Evolutionary conservation across 1,284 basidiomycete genomes (phyloP).

Genomic region (Schizopora paradoxa): DNA sequence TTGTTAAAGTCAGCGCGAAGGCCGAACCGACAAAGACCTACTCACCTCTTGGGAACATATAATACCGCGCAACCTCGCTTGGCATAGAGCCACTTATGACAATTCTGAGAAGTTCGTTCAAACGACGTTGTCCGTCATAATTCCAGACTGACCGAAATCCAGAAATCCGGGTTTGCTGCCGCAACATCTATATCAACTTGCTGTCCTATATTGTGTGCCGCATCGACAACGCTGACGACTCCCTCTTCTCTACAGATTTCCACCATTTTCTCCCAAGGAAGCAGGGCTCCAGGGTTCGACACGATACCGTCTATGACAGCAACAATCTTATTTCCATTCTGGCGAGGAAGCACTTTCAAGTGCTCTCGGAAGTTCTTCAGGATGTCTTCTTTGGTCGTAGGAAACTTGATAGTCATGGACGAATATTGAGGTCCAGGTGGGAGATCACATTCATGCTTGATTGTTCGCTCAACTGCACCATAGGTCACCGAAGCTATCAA

Average conservation of each 20-base stretch:
- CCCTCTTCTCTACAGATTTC: conserved; percentile 63
- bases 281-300: conserved; percentile 61
- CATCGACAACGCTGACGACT: conserved; percentile 73
- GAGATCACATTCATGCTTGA: conserved; percentile 56
- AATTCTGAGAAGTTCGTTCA: conserved; percentile 44
- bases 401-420: conserved; percentile 53
- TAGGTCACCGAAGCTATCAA: conserved; percentile 63
- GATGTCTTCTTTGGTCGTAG: conserved; percentile 57
- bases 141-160: conserved; percentile 53
- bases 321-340: conserved; percentile 45
- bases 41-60: conserved; percentile 73
- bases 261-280: conserved; percentile 81
- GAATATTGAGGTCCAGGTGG: conserved; percentile 48
- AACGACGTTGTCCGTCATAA: background rate
- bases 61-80: conserved; percentile 71
- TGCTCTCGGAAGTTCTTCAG: conserved; percentile 47
- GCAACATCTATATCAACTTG: conserved; percentile 52
- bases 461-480: conserved; percentile 48
- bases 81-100: conserved; percentile 80
- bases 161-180: conserved; percentile 68
- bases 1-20: conserved; percentile 6
- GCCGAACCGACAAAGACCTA: conserved; percentile 1
- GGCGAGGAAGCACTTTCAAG: conserved; percentile 30
- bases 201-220: conserved; percentile 67
- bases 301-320: conserved; percentile 74